A percentile compares a stretch with the other conserved stretches of the same genome.
Conservation (phyloP, 495 filamentous ascomycete genomes). For the Hapsidospora chrysogenum region DNA sequence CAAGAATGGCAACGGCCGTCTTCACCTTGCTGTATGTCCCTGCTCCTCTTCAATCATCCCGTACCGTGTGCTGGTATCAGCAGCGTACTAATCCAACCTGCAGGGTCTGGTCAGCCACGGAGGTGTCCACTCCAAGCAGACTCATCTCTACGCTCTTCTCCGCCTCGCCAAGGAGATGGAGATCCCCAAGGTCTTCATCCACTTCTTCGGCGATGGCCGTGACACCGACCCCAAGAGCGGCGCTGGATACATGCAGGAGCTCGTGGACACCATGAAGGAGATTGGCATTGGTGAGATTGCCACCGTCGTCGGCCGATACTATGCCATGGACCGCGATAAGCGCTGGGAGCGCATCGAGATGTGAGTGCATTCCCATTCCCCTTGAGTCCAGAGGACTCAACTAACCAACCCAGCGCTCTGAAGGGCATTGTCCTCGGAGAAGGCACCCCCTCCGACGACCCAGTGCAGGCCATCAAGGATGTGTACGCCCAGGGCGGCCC, state of each 20-base stretch:
- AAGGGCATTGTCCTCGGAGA: conserved; percentile 75
- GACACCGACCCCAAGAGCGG: conserved; percentile 94
- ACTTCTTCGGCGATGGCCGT: conserved; percentile 97
- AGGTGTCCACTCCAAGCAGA: conserved; percentile 92
- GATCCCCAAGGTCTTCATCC: conserved; percentile 85
- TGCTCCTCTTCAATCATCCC: too few relatives aligned
- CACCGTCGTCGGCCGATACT: conserved; percentile 93
- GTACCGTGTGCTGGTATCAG: too few relatives aligned
- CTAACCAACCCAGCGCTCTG: conserved; percentile 30
- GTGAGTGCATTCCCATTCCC: too few relatives aligned
- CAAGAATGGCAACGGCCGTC: conserved; percentile 75
- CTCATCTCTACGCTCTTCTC: conserved; percentile 74
- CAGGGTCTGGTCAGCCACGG: conserved; percentile 77
- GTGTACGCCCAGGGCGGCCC: conserved; percentile 52
- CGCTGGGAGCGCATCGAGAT: conserved; percentile 90
- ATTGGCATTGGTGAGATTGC: conserved; percentile 74
- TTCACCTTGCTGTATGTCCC: conserved; percentile 51
- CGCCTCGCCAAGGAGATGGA: conserved; percentile 74
- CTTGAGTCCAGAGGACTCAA: too few relatives aligned
- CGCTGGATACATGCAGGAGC: conserved; percentile 67
- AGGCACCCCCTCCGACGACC: conserved; percentile 70
- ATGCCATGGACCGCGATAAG: conserved; percentile 99
- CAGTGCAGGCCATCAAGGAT: conserved; percentile 71
- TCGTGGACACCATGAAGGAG: conserved; percentile 63
- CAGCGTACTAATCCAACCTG: too few relatives aligned